Base-by-base conservation (phyloP, 2,329 filamentous ascomycete genomes). In the Juglanconis oblonga region DNA sequence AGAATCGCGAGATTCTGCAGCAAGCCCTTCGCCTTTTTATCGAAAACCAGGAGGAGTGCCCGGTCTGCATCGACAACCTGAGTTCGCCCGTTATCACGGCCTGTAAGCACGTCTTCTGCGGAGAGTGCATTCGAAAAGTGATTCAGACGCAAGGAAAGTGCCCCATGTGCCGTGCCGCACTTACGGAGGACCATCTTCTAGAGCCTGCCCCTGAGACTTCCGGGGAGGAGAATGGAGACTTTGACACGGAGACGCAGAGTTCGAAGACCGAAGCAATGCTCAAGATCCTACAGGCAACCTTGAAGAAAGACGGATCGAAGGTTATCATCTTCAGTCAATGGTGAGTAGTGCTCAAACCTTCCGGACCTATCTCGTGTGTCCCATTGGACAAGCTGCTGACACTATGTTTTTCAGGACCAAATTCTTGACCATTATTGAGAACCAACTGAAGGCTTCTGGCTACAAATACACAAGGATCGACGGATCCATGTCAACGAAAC, bases 241-340 rank as follows among this genome's bases (percentile, higher is more conserved):
- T 86, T 5, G 85, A 93, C 66, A 76, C 81, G 0, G 80, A 87
- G 42, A 83, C 82, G 11, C 87, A 87, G 66, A 93, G 89, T 71
- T 92, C 88, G 65, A 97, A 97, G 75, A 91, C 93, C 3, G 87
- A 93, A 66, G 88, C 89, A 0, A 77, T 96, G 13, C 76, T 95
- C 62, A 85, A 87, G 63, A 91, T 97, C 61, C 76, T 96, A 3
- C 82, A 82, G 35, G 90, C 90, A 0, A 87, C 87, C 3, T 80
- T 88, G 13, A 80, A 80, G 59, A 87, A 90, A 45, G 73, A 80
- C 9, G 73, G 45, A 9, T 89, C 85, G 45, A 92, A 92, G 71
- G 82, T 90, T 1, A 81, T 92, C 62, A 79, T 92, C 29, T 92
- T 92, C 74, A 88, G 85, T 3, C 89, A 92, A 70, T 92, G 89